These are phyloP conservation scores for Musa itinerans DNA, from an alignment of 176 grass and related monocot species.

Conservation along the genomic window DNA sequence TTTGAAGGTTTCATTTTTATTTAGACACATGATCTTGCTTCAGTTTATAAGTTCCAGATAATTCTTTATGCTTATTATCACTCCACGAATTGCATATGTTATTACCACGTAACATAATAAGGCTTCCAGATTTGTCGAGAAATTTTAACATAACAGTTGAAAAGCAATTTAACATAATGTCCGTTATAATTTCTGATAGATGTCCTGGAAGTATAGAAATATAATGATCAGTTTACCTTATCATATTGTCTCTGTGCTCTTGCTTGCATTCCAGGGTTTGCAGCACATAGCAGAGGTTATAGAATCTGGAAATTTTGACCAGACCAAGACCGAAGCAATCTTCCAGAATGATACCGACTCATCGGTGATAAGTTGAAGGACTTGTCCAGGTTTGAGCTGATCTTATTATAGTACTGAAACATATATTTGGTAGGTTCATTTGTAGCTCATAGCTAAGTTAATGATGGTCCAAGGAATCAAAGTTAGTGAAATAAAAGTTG, in stretches of 20 bases:
- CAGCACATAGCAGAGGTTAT: constrained; percentile 32
- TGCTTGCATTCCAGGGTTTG: constrained; percentile 28
- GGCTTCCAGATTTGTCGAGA: background rate
- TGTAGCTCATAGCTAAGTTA: background rate
- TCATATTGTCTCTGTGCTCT: background rate
- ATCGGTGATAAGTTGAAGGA: constrained; percentile 3
- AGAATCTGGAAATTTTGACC: constrained; percentile 28
- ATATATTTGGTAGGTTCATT: background rate
- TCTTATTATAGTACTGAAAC: background rate
- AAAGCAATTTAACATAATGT: background rate
- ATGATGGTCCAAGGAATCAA: too few species aligned
- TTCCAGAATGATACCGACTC: constrained; percentile 22
- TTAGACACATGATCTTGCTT: background rate
- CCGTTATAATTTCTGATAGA: too few species aligned
- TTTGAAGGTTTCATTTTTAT: constrained; percentile 8
- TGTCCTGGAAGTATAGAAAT: background rate
- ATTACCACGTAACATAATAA: too few species aligned
- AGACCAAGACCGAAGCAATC: constrained; percentile 10
- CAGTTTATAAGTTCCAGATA: background rate
- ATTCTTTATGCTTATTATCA: background rate
- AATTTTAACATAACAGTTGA: background rate
- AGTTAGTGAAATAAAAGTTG: too few species aligned
- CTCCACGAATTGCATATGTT: background rate
- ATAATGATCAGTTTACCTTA: background rate
- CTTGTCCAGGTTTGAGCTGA: constrained; percentile 14